Evolutionary conservation across 2,329 filamentous ascomycete genomes (phyloP).

Genomic region (Neofusicoccum cordaticola): DNA sequence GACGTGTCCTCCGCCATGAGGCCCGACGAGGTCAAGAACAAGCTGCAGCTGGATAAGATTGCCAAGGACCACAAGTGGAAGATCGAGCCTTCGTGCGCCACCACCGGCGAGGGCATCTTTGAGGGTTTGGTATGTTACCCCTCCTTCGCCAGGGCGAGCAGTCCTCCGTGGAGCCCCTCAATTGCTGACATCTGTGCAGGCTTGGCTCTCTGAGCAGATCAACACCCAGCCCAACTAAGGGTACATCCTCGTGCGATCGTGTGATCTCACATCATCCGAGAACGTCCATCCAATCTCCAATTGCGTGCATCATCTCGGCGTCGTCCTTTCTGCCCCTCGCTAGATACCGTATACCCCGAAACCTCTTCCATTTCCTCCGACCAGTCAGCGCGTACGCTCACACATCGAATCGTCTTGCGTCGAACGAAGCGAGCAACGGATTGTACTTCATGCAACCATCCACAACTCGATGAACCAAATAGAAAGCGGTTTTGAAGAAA

Average conservation of each 20-base stretch:
- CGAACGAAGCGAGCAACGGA: background rate
- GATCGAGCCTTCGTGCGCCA: constrained; percentile 54
- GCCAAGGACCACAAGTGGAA: constrained; percentile 55
- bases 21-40: constrained; percentile 50
- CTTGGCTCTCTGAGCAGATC: constrained; percentile 17
- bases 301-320: constrained; percentile 13
- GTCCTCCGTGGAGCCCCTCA: background rate
- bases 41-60: constrained; percentile 48
- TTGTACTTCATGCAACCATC: background rate
- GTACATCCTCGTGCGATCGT: background rate
- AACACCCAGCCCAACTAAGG: constrained; percentile 18
- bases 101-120: constrained; percentile 53
- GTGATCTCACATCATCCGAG: constrained; percentile 3
- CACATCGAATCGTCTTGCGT: background rate
- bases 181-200: constrained; percentile 1
- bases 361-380: background rate
- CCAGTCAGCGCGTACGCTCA: background rate
- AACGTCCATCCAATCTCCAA: background rate
- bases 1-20: constrained; percentile 69
- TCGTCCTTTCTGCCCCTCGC: background rate
- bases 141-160: background rate
- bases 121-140: constrained; percentile 44
- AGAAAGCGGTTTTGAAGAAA: constrained; percentile 1
- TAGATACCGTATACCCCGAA: constrained; percentile 13
- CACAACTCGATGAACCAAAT: background rate